Evolutionary conservation across 768 basidiomycete species (phyloP), one percentile per base, ranked within the genome.

Genomic region (Amanita molliuscula): DNA sequence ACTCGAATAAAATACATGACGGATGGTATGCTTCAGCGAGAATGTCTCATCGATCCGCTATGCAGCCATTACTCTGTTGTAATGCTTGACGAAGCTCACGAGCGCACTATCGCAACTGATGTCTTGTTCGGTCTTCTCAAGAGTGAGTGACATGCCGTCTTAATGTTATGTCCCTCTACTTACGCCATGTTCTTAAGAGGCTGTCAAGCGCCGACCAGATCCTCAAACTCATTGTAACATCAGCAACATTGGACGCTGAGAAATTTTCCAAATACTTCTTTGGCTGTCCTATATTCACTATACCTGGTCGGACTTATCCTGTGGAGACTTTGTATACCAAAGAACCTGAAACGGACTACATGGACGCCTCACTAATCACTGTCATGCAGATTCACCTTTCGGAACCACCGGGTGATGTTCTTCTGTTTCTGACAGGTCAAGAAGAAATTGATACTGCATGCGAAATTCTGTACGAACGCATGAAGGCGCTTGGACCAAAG

Each of bases 1-100:
- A 98, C 96, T 3, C 83, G 88, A 61, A 99, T 99, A 77, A 99
- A 98, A 67, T 99, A 96, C 77, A 97, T 99, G 96, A 99, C 96
- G 60, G 96, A 98, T 62, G 96, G 96, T 71, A 97, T 99, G 92
- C 76, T 99, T 21, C 90, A 97, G 61, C 81, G 96, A 68, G 96
- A 99, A 73, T 91, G 87, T 55, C 72, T 99, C 47, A 88, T 98
- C 61, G 96, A 99, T 61, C 95, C 95, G 4, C 82, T 96, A 53
- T 84, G 92, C 63, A 88, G 82, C 53, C 78, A 82, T 42, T 99
- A 99, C 63, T 91, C 90, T 2, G 91, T 97, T 48, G 72, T 99
- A 66, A 99, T 99, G 88, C 74, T 99, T 63, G 96, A 99, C 63
- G 96, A 99, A 69, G 96, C 96, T 9, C 96, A 99, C 67, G 96